phyloP scores from a whole-genome alignment of 1,284 basidiomycete genomes.

The Boletus albobrunnescens region DNA sequence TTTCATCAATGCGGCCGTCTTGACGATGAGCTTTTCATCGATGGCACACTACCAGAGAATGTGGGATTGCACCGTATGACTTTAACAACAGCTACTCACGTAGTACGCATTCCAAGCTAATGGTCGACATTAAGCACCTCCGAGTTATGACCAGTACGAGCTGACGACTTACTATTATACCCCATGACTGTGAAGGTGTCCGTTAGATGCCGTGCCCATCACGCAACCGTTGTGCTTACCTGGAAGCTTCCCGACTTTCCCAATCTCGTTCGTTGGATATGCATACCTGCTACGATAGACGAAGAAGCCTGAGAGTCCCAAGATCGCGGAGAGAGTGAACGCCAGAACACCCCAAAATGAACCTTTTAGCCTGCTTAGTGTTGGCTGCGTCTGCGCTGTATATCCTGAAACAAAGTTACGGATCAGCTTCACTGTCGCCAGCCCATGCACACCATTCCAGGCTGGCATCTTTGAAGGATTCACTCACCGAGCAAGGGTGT shows the following conservation, averaged over 20 bases:
- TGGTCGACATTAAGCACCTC: constrained; percentile 7
- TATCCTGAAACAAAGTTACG: not conserved
- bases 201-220: constrained; percentile 7
- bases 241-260: constrained; percentile 28
- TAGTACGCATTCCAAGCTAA: constrained; percentile 60
- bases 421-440: constrained; percentile 1
- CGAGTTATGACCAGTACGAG: not conserved
- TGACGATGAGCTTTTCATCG: constrained; percentile 46
- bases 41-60: constrained; percentile 46
- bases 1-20: constrained; percentile 47
- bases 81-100: constrained; percentile 30
- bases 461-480: not conserved
- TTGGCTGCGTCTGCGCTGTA: constrained; percentile 5
- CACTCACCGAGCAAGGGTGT: constrained; percentile 25
- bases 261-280: not conserved
- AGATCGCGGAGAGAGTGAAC: constrained; percentile 16
- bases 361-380: constrained; percentile 3
- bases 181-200: constrained; percentile 26
- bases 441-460: not conserved
- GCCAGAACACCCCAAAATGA: constrained; percentile 11
- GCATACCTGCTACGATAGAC: constrained; percentile 6
- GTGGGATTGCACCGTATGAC: not conserved
- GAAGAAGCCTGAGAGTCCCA: constrained; percentile 19
- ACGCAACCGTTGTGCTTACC: constrained; percentile 17
- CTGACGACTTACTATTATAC: constrained; percentile 27